These are phyloP conservation scores for Dacryopinax spathularia DNA, from an alignment of 768 basidiomycete genomes.

Conservation along the genomic window DNA sequence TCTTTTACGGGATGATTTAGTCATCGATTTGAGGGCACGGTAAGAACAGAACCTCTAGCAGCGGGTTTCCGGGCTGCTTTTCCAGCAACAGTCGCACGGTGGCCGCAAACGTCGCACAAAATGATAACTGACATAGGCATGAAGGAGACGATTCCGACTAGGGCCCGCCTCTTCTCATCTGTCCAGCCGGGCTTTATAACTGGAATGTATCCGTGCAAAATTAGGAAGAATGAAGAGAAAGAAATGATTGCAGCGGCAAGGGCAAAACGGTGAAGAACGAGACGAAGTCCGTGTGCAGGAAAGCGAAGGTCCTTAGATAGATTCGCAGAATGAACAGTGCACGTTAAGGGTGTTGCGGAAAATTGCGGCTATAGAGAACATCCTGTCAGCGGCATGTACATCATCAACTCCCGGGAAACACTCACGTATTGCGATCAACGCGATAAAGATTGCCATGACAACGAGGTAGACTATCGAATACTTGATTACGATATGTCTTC, in stretches of 20 bases:
- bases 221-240: background rate
- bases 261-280: constrained; percentile 6
- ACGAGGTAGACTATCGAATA: constrained; percentile 66
- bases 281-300: constrained; percentile 5
- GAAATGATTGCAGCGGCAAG: background rate
- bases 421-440: constrained; percentile 68
- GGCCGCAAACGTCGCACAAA: no score
- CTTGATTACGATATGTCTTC: constrained; percentile 80
- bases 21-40: no score
- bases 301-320: constrained; percentile 13
- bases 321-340: constrained; percentile 54
- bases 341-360: constrained; percentile 51
- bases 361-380: constrained; percentile 35
- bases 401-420: constrained; percentile 18
- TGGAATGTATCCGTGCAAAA: constrained; percentile 3
- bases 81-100: no score
- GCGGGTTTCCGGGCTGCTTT: no score
- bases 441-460: constrained; percentile 54
- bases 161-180: background rate
- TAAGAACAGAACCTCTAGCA: no score
- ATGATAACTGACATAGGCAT: constrained; percentile 2
- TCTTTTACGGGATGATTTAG: no score
- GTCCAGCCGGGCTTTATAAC: background rate
- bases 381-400: constrained; percentile 10
- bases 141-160: background rate